Base-by-base conservation (phyloP, 805 yeast species). In the Priceomyces medius region DNA sequence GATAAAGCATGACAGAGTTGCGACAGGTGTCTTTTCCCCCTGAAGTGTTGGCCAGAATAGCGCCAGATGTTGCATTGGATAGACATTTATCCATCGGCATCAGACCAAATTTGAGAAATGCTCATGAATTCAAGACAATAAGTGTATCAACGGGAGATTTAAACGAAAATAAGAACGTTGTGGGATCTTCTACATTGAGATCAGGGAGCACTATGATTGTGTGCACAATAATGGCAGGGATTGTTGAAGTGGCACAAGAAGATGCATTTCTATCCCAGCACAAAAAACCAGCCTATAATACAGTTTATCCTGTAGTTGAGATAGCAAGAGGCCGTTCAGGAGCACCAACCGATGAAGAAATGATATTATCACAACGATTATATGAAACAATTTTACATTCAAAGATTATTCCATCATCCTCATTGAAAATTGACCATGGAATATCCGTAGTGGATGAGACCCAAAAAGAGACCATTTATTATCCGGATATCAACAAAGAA, bases 261-360 rank as follows among this genome's bases (percentile, higher is more conserved):
- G 35, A 43, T 21, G 38, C 23, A 12, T 17, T 48, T 20, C 61
- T 43, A 50, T 62, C 61, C 31, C 64, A 66, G 41, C 20, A 38
- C 31, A 36, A 43, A 6, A 39, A 35, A 20, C 47, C 51, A 3
- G 54, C 54, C n/a, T 61, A 46, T 43, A 45, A 63, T 4, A 52
- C 74, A 2, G 68, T 87, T 0, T 85, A 77, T 56, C 91, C 95
- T 0, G 80, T 83, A 12, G 88, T 88, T 6, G 89, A 85, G 47
- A 79, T 87, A 7, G 77, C 81, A 43, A 68, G 89, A 40, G 96
- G 96, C 21, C 71, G 88, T 40, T 58, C 66, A 7, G 93, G 95
- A 10, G 86, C 88, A 0, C 95, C 96, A 20, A 80, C 90, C 1
- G 86, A 82, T 51, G 96, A 88, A 62, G 96, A 88, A 57, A 86